Evolutionary conservation across 306 rosid genomes (phyloP).

Genomic region (Myrica gale): DNA sequence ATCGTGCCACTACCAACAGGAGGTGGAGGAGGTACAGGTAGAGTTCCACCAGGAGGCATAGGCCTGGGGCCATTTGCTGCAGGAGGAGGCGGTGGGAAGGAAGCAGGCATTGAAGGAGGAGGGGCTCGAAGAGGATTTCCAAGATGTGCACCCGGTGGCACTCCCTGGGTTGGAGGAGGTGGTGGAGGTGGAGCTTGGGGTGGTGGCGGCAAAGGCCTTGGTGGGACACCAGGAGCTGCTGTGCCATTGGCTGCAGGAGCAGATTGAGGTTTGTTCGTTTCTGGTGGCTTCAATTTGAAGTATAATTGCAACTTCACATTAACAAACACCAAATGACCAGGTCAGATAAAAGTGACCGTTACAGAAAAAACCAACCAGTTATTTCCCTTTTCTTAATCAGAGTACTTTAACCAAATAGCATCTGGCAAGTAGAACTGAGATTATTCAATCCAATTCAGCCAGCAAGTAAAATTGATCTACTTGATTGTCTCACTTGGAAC

Average conservation of each 20-base stretch:
- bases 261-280: constrained; percentile 76
- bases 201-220: constrained; percentile 81
- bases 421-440: background rate
- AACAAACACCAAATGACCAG: constrained; percentile 20
- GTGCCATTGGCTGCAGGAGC: constrained; percentile 63
- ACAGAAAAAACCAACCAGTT: background rate
- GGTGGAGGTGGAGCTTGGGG: constrained; percentile 84
- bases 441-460: background rate
- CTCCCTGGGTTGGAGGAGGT: constrained; percentile 72
- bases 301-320: constrained; percentile 82
- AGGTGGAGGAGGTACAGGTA: constrained; percentile 79
- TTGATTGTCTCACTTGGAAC: background rate
- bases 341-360: constrained; percentile 2
- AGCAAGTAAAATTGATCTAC: background rate
- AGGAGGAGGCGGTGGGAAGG: constrained; percentile 77
- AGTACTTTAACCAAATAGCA: background rate
- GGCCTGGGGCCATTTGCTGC: constrained; percentile 85
- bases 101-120: constrained; percentile 62
- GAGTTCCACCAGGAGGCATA: constrained; percentile 71
- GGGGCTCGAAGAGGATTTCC: constrained; percentile 78
- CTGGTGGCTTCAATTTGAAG: constrained; percentile 87
- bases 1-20: constrained; percentile 49
- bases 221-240: constrained; percentile 72
- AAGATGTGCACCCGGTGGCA: constrained; percentile 56
- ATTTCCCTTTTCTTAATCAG: background rate